Base-by-base conservation (phyloP, 2,329 filamentous ascomycete species). In the Tolypocladium pustulatum region DNA sequence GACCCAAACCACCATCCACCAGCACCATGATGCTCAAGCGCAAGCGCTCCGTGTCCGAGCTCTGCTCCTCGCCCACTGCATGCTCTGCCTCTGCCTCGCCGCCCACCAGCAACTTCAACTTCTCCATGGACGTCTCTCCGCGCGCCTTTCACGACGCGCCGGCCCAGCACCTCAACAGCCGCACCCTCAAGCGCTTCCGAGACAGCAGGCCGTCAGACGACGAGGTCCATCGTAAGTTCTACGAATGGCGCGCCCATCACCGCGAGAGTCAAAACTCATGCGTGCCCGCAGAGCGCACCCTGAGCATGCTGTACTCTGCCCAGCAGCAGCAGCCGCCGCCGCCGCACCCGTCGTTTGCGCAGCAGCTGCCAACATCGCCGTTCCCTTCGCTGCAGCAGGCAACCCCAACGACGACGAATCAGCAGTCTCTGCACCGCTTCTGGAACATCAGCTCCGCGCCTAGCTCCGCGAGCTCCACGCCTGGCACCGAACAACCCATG, bases 131-230 rank as follows among this genome's bases (percentile, higher is more conserved):
- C 61, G 68, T 73, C 59, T 61, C 62, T 53, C 66, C 67, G 15
- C 53, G 46, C 56, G n/a, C 57, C 65, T 61, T 69, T 67, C 57
- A 65, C 66, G 54, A 65, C 61, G 58, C 72, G 57, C 70, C 72
- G 38, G 57, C 76, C 17, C 46, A 55, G 13, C 76, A 82, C 57
- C 75, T 83, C 17, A 72, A 76, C 56, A 80, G 82, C 63, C 80
- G 84, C 32, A 87, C 84, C 1, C 71, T 81, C 66, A 87, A 87
- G 71, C 80, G 84, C 9, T 77, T 81, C 61, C 82, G 84, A 59
- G 76, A 86, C 67, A 79, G 75, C 58, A 75, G 84, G 8, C 84
- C 84, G 0, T 79, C 82, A 0, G 81, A 85, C 38, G 69, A 76
- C 8, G 72, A 78, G 58, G 76, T 85, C 8, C 78, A 85, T 63